phyloP scores from a whole-genome alignment of 345 rosid genomes.

The Noccaea caerulescens region DNA sequence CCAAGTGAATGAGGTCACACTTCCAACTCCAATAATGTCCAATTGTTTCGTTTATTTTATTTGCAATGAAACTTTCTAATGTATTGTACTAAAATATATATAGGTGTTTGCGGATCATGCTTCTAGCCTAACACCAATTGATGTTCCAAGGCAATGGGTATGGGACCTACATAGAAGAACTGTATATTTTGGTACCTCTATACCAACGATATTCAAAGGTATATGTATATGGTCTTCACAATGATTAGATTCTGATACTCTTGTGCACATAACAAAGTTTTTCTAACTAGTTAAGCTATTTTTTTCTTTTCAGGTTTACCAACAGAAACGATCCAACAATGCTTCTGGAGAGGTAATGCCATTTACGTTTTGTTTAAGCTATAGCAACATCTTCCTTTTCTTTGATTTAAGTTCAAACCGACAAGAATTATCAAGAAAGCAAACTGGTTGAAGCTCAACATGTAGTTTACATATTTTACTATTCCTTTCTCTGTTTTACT shows the following conservation, averaged over 20 bases:
- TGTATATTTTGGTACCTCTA: constrained; percentile 90
- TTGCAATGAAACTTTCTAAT: background rate
- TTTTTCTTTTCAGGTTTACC: constrained; percentile 59
- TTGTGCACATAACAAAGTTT: background rate
- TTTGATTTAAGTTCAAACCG: background rate
- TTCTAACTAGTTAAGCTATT: constrained; percentile 17
- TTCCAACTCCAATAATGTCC: background rate
- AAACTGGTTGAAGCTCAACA: background rate
- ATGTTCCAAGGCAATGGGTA: constrained; percentile 75
- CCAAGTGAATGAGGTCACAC: constrained; percentile 86
- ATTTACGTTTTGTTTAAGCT: constrained; percentile 5
- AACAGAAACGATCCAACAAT: constrained; percentile 79
- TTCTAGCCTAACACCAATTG: constrained; percentile 74
- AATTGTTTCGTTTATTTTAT: background rate
- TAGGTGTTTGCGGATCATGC: constrained; percentile 97
- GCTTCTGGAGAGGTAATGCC: constrained; percentile 91
- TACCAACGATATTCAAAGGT: constrained; percentile 93
- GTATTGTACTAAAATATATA: background rate
- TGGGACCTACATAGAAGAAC: constrained; percentile 83
- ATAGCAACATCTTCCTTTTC: background rate
- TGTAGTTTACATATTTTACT: background rate
- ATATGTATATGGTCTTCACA: constrained; percentile 20
- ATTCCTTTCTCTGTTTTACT: background rate
- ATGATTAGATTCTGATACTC: constrained; percentile 10
- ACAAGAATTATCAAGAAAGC: background rate